These are phyloP conservation scores for Entomortierella lignicola DNA, from an alignment of 192 early-diverging fungal genomes.

Conservation along the genomic window DNA sequence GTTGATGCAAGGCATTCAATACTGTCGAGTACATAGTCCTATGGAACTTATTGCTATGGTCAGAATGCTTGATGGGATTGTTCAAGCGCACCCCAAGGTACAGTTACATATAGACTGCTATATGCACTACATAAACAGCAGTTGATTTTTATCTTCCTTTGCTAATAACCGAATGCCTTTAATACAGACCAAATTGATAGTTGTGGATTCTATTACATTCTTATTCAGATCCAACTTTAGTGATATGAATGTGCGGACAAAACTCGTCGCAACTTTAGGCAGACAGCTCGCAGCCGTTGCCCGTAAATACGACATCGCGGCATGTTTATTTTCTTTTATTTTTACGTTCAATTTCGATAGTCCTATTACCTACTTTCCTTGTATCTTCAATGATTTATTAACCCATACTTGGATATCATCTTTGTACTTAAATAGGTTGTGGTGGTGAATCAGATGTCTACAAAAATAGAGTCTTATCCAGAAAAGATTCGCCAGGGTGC, in stretches of 20 bases:
- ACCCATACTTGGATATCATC: too few species aligned
- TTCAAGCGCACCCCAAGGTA: constrained; percentile 30
- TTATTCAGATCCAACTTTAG: constrained; percentile 46
- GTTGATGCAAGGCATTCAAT: constrained; percentile 43
- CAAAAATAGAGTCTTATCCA: constrained; percentile 15
- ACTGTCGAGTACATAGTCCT: constrained; percentile 50
- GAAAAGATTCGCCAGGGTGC: background rate
- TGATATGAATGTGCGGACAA: constrained; percentile 32
- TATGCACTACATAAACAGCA: background rate
- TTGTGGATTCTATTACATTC: constrained; percentile 40
- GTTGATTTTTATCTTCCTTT: background rate
- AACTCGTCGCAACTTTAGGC: constrained; percentile 30
- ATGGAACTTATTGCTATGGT: constrained; percentile 47
- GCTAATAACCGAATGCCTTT: background rate
- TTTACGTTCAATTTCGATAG: background rate
- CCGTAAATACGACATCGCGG: constrained; percentile 22
- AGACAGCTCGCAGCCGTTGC: constrained; percentile 21
- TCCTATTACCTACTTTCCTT: background rate
- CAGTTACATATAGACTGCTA: background rate
- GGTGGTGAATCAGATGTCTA: constrained; percentile 54
- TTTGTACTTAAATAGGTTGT: constrained; percentile 33
- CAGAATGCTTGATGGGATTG: constrained; percentile 19
- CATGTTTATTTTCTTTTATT: constrained; percentile 9
- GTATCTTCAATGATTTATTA: constrained; percentile 4
- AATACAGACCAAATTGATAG: constrained; percentile 32